These are phyloP conservation scores for Polytrichum formosum DNA, from an alignment of 225 moss, liverwort and hornwort species.

Conservation along the genomic window DNA sequence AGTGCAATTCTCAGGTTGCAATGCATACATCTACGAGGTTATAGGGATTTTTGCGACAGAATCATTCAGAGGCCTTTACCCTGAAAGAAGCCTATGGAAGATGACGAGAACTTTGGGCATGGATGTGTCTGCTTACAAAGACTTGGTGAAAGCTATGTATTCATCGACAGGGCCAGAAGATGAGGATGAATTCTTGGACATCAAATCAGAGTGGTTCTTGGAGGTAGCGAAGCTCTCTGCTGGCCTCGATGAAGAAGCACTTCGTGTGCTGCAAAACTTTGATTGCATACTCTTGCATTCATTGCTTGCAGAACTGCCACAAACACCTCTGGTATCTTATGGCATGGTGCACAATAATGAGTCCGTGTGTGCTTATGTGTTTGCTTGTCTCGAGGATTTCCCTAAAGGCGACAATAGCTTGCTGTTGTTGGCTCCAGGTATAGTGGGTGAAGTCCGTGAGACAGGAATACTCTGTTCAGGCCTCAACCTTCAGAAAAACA, in stretches of 20 bases:
- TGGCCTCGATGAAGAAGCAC: neutral
- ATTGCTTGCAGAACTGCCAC: neutral
- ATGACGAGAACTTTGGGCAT: slow-evolving; percentile 6
- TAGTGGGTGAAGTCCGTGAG: slow-evolving; percentile 2
- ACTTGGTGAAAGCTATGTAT: slow-evolving; percentile 4
- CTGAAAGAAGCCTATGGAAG: slow-evolving; percentile 6
- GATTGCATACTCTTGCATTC: neutral
- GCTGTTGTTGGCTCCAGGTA: slow-evolving; percentile 2
- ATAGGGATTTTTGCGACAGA: slow-evolving; percentile 3
- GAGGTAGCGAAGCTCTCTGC: slow-evolving; percentile 3
- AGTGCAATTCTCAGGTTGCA: slow-evolving; percentile 9
- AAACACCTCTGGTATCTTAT: slow-evolving; percentile 10
- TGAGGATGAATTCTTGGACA: slow-evolving; percentile 3
- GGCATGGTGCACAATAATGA: slow-evolving; percentile 13
- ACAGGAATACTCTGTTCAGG: slow-evolving; percentile 2
- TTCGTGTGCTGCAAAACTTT: neutral
- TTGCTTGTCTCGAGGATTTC: slow-evolving; percentile 4
- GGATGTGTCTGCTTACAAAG: slow-evolving; percentile 7
- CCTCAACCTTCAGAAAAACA: slow-evolving; percentile 17
- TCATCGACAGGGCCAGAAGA: slow-evolving; percentile 5
- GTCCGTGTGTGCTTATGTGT: slow-evolving; percentile 12
- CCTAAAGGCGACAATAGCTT: neutral
- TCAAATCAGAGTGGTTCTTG: slow-evolving; percentile 4
- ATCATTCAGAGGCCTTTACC: neutral
- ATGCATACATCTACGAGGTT: slow-evolving; percentile 7